Evolutionary conservation across 139 green algal genomes (phyloP).

Genomic region (Prasinococcaceae sp.): DNA sequence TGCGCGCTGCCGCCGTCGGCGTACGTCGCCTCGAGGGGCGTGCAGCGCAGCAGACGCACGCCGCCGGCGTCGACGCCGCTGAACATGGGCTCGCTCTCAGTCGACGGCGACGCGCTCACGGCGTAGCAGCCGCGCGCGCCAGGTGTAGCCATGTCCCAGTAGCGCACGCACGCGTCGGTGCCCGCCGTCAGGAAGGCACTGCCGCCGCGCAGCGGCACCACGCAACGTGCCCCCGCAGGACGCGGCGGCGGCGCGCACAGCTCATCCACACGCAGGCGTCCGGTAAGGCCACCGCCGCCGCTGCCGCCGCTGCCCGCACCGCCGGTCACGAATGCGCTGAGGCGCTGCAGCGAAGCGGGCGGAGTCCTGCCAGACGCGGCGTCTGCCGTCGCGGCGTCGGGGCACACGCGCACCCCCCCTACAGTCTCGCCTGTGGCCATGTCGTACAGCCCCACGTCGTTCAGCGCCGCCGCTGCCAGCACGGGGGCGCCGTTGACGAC

Average conservation of each 20-base stretch:
- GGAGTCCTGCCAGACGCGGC: not conserved
- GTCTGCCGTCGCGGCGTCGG: not conserved
- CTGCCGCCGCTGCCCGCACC: not conserved
- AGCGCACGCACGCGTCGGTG: conserved; percentile 20
- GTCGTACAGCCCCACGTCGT: conserved; percentile 22
- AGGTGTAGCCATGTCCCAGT: too few species aligned
- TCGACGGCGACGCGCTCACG: too few species aligned
- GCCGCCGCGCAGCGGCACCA: conserved; percentile 13
- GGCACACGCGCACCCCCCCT: conserved; percentile 4
- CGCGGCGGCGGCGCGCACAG: conserved; percentile 9
- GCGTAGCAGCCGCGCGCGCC: too few species aligned
- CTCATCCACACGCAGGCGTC: conserved; percentile 11
- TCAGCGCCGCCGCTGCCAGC: conserved; percentile 10
- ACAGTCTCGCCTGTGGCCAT: conserved; percentile 14
- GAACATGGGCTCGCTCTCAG: too few species aligned
- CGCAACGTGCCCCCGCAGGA: conserved; percentile 2
- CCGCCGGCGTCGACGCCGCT: too few species aligned
- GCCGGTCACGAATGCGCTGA: not conserved
- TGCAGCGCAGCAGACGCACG: too few species aligned
- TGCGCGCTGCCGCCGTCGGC: too few species aligned
- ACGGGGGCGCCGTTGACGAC: not conserved
- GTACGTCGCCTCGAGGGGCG: too few species aligned
- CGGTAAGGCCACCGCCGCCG: not conserved
- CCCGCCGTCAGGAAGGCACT: conserved; percentile 12
- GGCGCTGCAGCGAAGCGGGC: not conserved